Percentiles rank a stretch among this genome's conserved stretches.
These are phyloP conservation scores for Ustilago curta DNA, from an alignment of 1,284 basidiomycete genomes.

Conservation along the genomic window DNA sequence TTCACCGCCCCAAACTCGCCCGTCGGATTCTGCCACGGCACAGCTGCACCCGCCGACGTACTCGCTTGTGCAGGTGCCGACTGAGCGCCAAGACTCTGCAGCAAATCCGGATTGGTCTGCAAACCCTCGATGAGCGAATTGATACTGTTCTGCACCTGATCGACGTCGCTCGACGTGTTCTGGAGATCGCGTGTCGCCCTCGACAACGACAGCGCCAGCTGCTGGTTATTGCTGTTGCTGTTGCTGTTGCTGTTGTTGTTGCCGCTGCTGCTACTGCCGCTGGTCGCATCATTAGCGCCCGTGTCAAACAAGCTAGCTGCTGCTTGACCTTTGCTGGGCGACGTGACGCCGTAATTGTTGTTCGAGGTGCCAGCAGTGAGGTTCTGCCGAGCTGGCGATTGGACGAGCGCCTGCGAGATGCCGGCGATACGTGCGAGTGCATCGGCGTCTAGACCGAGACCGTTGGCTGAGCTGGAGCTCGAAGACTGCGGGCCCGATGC, in stretches of 20 bases:
- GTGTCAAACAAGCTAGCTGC: conserved; percentile 17
- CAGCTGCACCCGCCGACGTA: background rate
- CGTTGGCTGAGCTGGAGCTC: conserved; percentile 12
- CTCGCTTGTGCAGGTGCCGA: background rate
- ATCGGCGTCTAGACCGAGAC: conserved; percentile 41
- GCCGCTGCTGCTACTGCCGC: background rate
- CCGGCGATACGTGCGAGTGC: conserved; percentile 43
- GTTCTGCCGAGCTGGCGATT: conserved; percentile 37
- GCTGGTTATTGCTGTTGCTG: conserved; percentile 53
- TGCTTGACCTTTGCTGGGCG: conserved; percentile 15
- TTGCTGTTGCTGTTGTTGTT: too few relatives aligned
- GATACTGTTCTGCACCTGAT: conserved; percentile 78
- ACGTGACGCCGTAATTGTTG: conserved; percentile 17
- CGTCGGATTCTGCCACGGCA: conserved; percentile 14
- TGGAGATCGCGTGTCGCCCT: conserved; percentile 70
- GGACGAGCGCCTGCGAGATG: conserved; percentile 47
- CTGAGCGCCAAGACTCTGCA: conserved; percentile 18
- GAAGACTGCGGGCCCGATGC: background rate
- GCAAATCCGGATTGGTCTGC: conserved; percentile 72
- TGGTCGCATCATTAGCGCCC: conserved; percentile 8
- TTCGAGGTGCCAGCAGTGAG: conserved; percentile 1
- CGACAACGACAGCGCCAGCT: conserved; percentile 38
- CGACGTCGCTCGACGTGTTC: conserved; percentile 80
- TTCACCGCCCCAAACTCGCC: background rate
- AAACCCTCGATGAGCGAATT: conserved; percentile 79